Evolutionary conservation across 2,329 filamentous ascomycete genomes (phyloP), one percentile per base, ranked within the genome.

Genomic region (Knoxdaviesia capensis): DNA sequence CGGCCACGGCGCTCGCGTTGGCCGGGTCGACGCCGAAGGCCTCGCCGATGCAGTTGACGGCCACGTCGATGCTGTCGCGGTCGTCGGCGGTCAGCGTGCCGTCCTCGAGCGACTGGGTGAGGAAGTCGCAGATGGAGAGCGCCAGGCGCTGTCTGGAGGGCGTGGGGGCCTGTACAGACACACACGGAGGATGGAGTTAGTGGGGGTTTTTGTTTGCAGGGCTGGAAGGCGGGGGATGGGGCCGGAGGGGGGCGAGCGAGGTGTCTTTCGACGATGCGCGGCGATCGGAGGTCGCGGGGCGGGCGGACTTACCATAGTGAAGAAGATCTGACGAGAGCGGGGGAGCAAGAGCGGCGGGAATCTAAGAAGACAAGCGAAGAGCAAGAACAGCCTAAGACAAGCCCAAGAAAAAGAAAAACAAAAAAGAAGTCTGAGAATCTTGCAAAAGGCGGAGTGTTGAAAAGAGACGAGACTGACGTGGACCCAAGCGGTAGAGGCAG

Each of bases 81-180:
- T 98, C 88, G 53, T 96, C 90, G 52, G 80, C 65, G 42, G 79
- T 71, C 45, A 98, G 73, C 38, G 86, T 93, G 54, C 90, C 90
- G 59, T 98, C 90, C 48, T 76, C 80, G 51, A 85, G 66, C 38
- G 86, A 93, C 45, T 74, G 77, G 52, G 73, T 73, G 47, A 98
- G 80, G 68, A 94, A 98, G 65, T 96, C 85, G 67, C 93, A 85
- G 60, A 98, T 88, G 53, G 90, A 85, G 58, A 98, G 83, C 60
- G 90, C 90, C 49, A 98, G 80, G 64, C 87, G 85, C 74, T 98
- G 74, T 59, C 74, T 73, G 45, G 70, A 64, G 42, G 66, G 64
- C 37, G 65, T 60, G 46, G 64, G 47, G 40, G 54, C 51, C 54
- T 56, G 36, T 5, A 20, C 20, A 20, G 2, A 20, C 7, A 20